Evolutionary conservation across 352 stramenopile genomes (phyloP), one percentile per base, ranked within the genome.

Genomic region (Phytophthora foliorum): DNA sequence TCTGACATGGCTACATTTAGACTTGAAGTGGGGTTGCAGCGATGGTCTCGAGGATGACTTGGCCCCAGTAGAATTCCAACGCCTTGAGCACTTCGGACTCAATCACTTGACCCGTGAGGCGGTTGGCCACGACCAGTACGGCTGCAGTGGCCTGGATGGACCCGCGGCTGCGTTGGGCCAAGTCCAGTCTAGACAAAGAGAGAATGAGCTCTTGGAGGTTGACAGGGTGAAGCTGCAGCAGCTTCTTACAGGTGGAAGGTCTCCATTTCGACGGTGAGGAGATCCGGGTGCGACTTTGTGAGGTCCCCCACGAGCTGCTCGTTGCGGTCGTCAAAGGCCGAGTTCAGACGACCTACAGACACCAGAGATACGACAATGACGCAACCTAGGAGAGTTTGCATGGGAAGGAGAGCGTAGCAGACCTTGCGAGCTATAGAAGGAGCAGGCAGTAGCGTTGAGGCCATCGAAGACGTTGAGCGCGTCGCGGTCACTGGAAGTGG

Each of bases 391-490:
- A 39, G 50, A 41, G 50, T 17, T 44, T 1, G 31, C 7, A 13
- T n/a, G 13, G 7, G 24, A 31, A 21, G 39, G 2, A 46, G 16
- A 61, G 14, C 6, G 13, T n/a, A 27, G 21, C 31, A 27, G 22
- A 83, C 81, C 85, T 84, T 93, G 85, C 2, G 80, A 88, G 49
- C 78, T 85, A 72, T 93, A 93, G 67, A 92, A 93, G 19, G 75
- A 88, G 63, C 86, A 88, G 17, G 74, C 69, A 1, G 81, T 88
- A 32, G 74, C 85, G 56, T 91, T 91, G 32, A 90, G 66, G 14
- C 85, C 84, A 22, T 79, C 57, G 19, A 69, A 78, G 21, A 86
- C 69, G 11, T 24, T 49, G 19, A 82, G 24, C 29, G 34, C 24
- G 8, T 78, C 57, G 8, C 58, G 36, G 11, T 75, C 64, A 19